A percentile compares a stretch with the other conserved stretches of the same genome.
Conservation (phyloP, 495 filamentous ascomycete species). For the Penicillium goetzii region DNA sequence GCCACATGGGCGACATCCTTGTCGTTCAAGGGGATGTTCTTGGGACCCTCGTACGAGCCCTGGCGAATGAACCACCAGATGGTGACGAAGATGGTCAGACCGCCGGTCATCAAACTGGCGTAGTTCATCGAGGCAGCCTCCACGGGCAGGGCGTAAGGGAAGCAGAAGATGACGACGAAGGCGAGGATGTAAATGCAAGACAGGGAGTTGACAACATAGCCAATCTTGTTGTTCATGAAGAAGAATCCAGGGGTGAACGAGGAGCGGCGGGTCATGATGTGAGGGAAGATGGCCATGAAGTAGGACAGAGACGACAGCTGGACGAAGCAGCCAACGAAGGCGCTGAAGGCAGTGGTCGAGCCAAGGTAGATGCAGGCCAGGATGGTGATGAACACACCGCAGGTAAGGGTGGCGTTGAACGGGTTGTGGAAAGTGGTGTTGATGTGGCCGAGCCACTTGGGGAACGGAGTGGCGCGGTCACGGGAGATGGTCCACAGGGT, state of each 20-base stretch:
- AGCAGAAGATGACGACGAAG: constrained; percentile 80
- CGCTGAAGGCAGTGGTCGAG: constrained; percentile 72
- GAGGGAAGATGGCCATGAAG: constrained; percentile 73
- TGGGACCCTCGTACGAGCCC: constrained; percentile 41
- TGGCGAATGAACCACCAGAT: constrained; percentile 47
- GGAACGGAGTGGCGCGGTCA: constrained; percentile 62
- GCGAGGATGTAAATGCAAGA: constrained; percentile 66
- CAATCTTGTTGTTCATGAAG: constrained; percentile 62
- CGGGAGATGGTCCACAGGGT: constrained; percentile 83
- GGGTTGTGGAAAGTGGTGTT: constrained; percentile 60
- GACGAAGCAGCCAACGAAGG: constrained; percentile 72
- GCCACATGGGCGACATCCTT: constrained; percentile 36
- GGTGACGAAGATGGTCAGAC: constrained; percentile 53
- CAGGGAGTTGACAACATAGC: constrained; percentile 61
- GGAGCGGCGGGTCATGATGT: constrained; percentile 66
- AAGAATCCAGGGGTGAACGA: constrained; percentile 71
- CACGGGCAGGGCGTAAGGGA: constrained; percentile 65
- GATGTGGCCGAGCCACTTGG: constrained; percentile 44
- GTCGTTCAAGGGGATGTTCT: constrained; percentile 44
- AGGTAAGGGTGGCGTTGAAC: constrained; percentile 66
- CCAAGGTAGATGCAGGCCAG: constrained; percentile 78
- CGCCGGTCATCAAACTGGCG: constrained; percentile 66
- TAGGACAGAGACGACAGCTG: constrained; percentile 75
- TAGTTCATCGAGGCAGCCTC: constrained; percentile 70
- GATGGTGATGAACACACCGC: constrained; percentile 61